phyloP scores from a whole-genome alignment of 2,329 filamentous ascomycete genomes.

The Amesomyces nigricolor region DNA sequence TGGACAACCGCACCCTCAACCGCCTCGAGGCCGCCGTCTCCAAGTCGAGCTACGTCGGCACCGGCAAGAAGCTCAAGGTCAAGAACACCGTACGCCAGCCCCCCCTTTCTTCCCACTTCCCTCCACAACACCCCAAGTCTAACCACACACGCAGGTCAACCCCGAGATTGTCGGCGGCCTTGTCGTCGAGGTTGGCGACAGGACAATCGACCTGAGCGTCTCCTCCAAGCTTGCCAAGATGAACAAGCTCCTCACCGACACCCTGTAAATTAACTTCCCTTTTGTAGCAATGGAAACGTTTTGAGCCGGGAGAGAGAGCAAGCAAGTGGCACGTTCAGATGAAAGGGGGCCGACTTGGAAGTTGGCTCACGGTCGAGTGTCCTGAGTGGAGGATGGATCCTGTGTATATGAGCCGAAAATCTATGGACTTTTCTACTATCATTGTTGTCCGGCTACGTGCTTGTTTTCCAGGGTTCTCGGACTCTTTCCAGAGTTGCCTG shows the following conservation, averaged over 20 bases:
- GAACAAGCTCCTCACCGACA: slow-evolving; percentile 98
- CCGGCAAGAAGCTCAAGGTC: slow-evolving; percentile 96
- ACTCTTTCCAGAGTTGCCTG: too few relatives aligned
- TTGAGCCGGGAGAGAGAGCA: slow-evolving; percentile 8
- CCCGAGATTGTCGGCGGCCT: slow-evolving; percentile 90
- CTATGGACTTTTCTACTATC: slow-evolving; percentile 8
- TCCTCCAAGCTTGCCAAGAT: slow-evolving; percentile 93
- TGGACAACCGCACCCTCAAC: slow-evolving; percentile 79
- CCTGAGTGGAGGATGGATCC: neutral
- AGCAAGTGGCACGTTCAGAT: neutral
- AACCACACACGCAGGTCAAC: slow-evolving; percentile 60
- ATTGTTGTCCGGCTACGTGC: too few relatives aligned
- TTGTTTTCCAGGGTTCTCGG: too few relatives aligned
- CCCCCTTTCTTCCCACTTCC: neutral
- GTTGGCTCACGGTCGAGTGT: slow-evolving; percentile 3
- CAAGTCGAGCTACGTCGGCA: slow-evolving; percentile 83
- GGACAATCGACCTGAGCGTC: slow-evolving; percentile 96
- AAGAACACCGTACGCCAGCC: slow-evolving; percentile 65
- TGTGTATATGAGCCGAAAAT: slow-evolving; percentile 24
- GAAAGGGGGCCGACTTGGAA: neutral
- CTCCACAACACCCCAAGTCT: neutral
- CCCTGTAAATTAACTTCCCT: slow-evolving; percentile 65
- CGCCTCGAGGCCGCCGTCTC: slow-evolving; percentile 81
- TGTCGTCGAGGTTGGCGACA: slow-evolving; percentile 92
- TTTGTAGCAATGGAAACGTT: slow-evolving; percentile 17